These are phyloP conservation scores for Rhododendron vialii DNA, from an alignment of 148 eudicot species.

Conservation along the genomic window DNA sequence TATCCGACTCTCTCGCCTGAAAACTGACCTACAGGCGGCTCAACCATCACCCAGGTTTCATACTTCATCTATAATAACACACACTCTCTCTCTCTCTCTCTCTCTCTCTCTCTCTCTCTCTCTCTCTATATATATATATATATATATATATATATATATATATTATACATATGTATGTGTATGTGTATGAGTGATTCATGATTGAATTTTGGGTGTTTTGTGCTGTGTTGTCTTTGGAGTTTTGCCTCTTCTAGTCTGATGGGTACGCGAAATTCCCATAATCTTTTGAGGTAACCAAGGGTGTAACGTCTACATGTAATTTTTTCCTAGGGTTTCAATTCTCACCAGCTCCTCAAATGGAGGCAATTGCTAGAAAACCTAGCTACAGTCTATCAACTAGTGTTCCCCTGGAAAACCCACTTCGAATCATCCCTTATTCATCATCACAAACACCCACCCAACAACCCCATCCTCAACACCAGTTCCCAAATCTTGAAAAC, in stretches of 20 bases:
- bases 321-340: constrained; percentile 12
- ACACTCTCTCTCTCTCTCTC: background rate
- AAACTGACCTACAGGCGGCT: background rate
- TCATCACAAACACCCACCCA: background rate
- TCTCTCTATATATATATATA: too few relatives aligned
- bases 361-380: constrained; percentile 28
- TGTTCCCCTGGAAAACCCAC: constrained; percentile 14
- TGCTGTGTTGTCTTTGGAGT: background rate
- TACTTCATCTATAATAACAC: background rate
- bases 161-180: too few relatives aligned
- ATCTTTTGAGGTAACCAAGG: background rate
- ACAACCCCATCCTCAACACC: constrained; percentile 6
- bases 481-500: constrained; percentile 34
- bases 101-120: too few relatives aligned
- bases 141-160: background rate
- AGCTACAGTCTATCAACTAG: background rate
- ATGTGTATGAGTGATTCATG: background rate
- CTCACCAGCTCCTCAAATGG: constrained; percentile 3
- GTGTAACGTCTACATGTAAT: background rate
- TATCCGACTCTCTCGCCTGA: background rate
- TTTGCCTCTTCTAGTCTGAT: background rate
- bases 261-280: background rate
- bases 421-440: background rate
- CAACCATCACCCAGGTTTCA: background rate
- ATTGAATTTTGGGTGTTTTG: background rate